Evolutionary conservation across 495 filamentous ascomycete species (phyloP), one percentile per base, ranked within the genome.

Genomic region (Friedmanniomyces simplex): DNA sequence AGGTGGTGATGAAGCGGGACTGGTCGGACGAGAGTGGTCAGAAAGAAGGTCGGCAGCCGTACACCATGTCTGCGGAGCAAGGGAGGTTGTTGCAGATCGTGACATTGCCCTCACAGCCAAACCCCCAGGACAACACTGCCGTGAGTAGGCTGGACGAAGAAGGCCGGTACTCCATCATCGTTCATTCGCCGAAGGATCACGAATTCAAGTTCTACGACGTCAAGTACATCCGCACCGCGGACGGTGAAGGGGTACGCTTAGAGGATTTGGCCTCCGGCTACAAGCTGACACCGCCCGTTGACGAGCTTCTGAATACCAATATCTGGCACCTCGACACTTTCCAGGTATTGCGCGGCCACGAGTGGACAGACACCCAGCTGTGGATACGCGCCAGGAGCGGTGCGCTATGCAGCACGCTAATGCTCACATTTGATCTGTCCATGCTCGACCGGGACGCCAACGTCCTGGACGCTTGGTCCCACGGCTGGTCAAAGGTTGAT

Each of bases 161-260:
- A 21, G 78, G 87, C 55, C 73, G 77, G 43, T 89, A 88, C 62
- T 78, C 87, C 57, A 79, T 89, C 21, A 81, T 87, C 22, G 91
- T 89, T 13, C 96, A 88, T 68, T 95, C 90, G 32, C 90, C 93
- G 76, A 89, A 64, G 82, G 87, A 57, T 76, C 89, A 67, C 24
- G 83, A 89, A 61, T 96, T 99, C 79, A 97, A 96, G 70, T 91
- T 99, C 71, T 99, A 91, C 89, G 83, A 79, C 51, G 78, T 90
- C 2, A 77, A 78, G 55, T 80, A 83, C 16, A 79, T 82, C 43
- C 77, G 78, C 36, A 79, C 79, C 20, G 77, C 76, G 7, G 67
- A 87, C 8, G 79, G 82, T 11, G 52, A 52, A 24, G 25, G 25
- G 4, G 25, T 57, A 4, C 25, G 22, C 14, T 76, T 95, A 18